phyloP scores from a whole-genome alignment of 371 early-diverging fungal species.

The Mucor sp. region DNA sequence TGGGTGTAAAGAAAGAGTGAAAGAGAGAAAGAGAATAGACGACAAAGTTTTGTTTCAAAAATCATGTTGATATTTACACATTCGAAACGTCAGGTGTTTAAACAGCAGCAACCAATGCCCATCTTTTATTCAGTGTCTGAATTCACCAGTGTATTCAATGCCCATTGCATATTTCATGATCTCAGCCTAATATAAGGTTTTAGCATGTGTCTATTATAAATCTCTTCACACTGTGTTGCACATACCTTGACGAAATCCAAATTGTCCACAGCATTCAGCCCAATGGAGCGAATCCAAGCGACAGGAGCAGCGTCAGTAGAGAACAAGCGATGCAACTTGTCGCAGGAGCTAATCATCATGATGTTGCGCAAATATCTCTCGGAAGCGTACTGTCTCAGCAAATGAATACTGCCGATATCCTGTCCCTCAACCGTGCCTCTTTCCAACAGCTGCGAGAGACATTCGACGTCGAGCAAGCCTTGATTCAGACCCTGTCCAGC shows the following conservation, averaged over 20 bases:
- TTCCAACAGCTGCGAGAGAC: conserved; percentile 64
- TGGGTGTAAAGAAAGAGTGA: not conserved
- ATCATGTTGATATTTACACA: not conserved
- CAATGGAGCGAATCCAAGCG: conserved; percentile 70
- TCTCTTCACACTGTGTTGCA: not conserved
- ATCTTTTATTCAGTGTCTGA: conserved; percentile 11
- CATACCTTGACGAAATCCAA: conserved; percentile 61
- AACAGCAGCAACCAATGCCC: not conserved
- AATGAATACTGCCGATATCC: conserved; percentile 75
- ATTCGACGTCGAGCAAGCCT: conserved; percentile 85
- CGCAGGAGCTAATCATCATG: conserved; percentile 84
- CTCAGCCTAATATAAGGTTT: conserved; percentile 39
- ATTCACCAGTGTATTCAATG: conserved; percentile 42
- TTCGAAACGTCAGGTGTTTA: conserved; percentile 3
- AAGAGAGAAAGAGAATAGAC: not conserved
- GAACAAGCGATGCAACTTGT: conserved; percentile 81
- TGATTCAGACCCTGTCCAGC: conserved; percentile 97
- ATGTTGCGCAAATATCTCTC: conserved; percentile 80
- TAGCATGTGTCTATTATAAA: not conserved
- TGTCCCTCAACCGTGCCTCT: conserved; percentile 71
- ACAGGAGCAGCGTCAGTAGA: conserved; percentile 62
- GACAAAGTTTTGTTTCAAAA: not conserved
- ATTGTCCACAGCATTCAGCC: conserved; percentile 65
- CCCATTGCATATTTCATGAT: conserved; percentile 71
- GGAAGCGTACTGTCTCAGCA: conserved; percentile 73